Evolutionary conservation across 108 stramenopile species (phyloP).

Genomic region (Stephanodiscus triporus): DNA sequence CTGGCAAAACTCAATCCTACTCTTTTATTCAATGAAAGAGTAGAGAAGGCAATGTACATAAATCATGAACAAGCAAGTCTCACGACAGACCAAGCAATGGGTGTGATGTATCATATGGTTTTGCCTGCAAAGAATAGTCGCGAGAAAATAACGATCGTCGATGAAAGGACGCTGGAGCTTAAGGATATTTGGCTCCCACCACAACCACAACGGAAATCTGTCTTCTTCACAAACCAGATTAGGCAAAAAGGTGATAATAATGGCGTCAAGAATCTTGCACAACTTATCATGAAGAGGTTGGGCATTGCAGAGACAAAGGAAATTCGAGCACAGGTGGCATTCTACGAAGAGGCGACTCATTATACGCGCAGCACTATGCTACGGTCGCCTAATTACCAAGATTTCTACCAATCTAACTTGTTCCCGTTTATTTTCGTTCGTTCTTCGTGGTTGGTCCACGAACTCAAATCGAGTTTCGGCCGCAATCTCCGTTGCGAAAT

Average conservation of each 20-base stretch:
- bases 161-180: slow-evolving; percentile 23
- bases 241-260: slow-evolving; percentile 24
- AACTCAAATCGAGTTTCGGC: slow-evolving; percentile 48
- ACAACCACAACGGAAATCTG: slow-evolving; percentile 44
- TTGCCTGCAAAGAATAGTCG: slow-evolving; percentile 25
- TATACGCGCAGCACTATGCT: slow-evolving; percentile 32
- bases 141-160: slow-evolving; percentile 33
- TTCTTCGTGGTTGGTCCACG: slow-evolving; percentile 59
- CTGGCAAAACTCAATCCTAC: slow-evolving; percentile 66
- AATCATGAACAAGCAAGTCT: slow-evolving; percentile 44
- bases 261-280: slow-evolving; percentile 33
- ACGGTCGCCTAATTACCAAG: slow-evolving; percentile 49
- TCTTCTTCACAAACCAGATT: slow-evolving; percentile 40
- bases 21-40: slow-evolving; percentile 49
- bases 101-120: slow-evolving; percentile 34
- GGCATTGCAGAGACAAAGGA: slow-evolving; percentile 41
- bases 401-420: slow-evolving; percentile 34
- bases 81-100: slow-evolving; percentile 46
- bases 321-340: slow-evolving; percentile 51
- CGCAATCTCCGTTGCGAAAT: slow-evolving; percentile 72
- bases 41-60: slow-evolving; percentile 61
- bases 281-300: slow-evolving; percentile 45
- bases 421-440: slow-evolving; percentile 59
- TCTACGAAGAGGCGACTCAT: slow-evolving; percentile 51
- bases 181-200: slow-evolving; percentile 29